Conservation (phyloP, 1,284 basidiomycete species). For the Gastroboletus turbinatus region DNA sequence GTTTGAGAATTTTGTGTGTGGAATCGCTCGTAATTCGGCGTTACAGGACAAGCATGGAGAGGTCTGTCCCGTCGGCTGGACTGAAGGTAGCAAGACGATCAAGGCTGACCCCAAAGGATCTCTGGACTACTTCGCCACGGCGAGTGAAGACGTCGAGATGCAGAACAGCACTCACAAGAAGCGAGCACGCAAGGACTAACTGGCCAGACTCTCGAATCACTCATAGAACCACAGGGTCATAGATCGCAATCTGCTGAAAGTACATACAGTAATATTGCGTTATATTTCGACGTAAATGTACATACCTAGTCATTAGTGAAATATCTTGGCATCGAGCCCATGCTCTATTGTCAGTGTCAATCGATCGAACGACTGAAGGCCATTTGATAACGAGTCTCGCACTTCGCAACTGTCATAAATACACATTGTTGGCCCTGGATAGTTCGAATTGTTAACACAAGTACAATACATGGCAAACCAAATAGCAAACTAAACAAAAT, state of each 20-base stretch:
- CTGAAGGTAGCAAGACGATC: constrained; percentile 71
- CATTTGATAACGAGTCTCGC: neutral
- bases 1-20: constrained; percentile 26
- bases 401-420: neutral
- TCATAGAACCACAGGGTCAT: neutral
- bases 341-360: neutral
- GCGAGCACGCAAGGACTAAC: constrained; percentile 27
- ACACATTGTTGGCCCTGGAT: neutral
- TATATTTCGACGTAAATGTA: constrained; percentile 1
- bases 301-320: neutral
- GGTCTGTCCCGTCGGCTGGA: constrained; percentile 90
- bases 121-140: constrained; percentile 69
- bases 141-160: constrained; percentile 29
- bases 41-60: constrained; percentile 81
- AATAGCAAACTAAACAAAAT: neutral
- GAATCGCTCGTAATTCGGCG: neutral
- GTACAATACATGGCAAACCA: constrained; percentile 1
- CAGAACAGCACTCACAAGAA: constrained; percentile 34
- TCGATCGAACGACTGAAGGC: neutral
- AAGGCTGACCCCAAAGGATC: constrained; percentile 73
- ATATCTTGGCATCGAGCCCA: neutral
- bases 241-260: neutral
- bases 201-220: neutral
- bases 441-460: neutral
- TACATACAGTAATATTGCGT: neutral